Evolutionary conservation across 768 basidiomycete genomes (phyloP).

Genomic region (Fomitopsis pulvina): DNA sequence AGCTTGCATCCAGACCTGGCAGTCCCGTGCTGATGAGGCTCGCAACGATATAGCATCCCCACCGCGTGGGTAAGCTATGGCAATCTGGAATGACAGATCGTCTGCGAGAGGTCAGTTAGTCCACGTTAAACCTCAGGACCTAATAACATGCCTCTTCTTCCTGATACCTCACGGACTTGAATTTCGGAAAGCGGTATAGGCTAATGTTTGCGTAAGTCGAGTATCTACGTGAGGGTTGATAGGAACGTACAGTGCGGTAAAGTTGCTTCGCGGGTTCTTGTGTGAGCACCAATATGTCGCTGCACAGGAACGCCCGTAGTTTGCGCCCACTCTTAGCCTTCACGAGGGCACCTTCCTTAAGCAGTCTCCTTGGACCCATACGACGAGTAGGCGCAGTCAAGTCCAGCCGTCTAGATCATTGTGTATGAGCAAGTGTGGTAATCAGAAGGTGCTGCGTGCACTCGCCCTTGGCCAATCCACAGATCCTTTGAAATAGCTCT

Average conservation of each 20-base stretch:
- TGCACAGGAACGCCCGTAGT: slow-evolving; percentile 76
- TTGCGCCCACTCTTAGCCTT: slow-evolving; percentile 85
- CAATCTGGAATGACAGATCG: slow-evolving; percentile 48
- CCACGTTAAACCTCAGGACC: background rate
- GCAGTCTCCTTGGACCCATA: slow-evolving; percentile 71
- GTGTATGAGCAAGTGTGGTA: background rate
- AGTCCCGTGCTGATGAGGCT: slow-evolving; percentile 51
- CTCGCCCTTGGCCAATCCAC: slow-evolving; percentile 84
- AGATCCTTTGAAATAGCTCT: slow-evolving; percentile 68
- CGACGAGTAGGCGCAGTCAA: slow-evolving; percentile 85
- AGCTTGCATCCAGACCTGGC: slow-evolving; percentile 43
- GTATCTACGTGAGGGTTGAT: background rate
- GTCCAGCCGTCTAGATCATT: slow-evolving; percentile 64
- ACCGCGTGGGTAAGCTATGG: slow-evolving; percentile 13
- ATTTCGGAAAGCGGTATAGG: slow-evolving; percentile 71
- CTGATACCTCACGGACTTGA: slow-evolving; percentile 45
- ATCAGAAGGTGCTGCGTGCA: background rate
- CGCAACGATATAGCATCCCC: slow-evolving; percentile 13
- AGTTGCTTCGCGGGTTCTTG: slow-evolving; percentile 63
- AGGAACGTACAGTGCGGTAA: slow-evolving; percentile 70
- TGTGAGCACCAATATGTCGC: slow-evolving; percentile 82
- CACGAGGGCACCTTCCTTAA: slow-evolving; percentile 70
- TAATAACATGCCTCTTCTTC: slow-evolving; percentile 38
- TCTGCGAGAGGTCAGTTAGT: slow-evolving; percentile 34
- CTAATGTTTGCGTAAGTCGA: slow-evolving; percentile 27